Evolutionary conservation across 306 rosid species (phyloP).

Genomic region (Vigna hirtella): DNA sequence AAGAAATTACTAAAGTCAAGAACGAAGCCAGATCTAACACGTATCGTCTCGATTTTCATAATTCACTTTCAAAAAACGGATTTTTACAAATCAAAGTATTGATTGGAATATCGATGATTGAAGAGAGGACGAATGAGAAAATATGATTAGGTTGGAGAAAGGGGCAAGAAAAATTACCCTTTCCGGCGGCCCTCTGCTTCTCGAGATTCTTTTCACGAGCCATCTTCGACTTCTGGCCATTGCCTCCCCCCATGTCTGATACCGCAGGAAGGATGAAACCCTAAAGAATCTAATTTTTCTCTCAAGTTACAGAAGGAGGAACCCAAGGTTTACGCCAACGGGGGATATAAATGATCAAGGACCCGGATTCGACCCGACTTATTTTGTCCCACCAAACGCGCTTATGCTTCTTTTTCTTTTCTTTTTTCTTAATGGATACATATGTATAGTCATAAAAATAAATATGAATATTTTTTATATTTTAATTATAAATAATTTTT

Average conservation of each 20-base stretch:
- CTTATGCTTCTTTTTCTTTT: too few relatives aligned
- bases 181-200: constrained; percentile 59
- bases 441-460: too few relatives aligned
- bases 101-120: background rate
- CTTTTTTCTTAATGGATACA: too few relatives aligned
- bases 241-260: constrained; percentile 78
- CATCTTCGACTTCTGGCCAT: constrained; percentile 80
- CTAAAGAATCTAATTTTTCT: constrained; percentile 58
- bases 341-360: background rate
- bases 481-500: too few relatives aligned
- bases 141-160: background rate
- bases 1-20: background rate
- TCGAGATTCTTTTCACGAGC: constrained; percentile 79
- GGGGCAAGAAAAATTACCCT: constrained; percentile 48
- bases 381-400: background rate
- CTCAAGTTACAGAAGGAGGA: constrained; percentile 3
- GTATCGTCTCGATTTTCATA: background rate
- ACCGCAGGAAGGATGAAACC: constrained; percentile 45
- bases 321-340: background rate
- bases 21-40: constrained; percentile 34
- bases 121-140: background rate
- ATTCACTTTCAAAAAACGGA: background rate
- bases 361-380: background rate
- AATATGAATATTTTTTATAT: too few relatives aligned
- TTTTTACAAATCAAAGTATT: too few relatives aligned